Base-by-base conservation (phyloP, 2,329 filamentous ascomycete genomes). In the Massarina eburnea region DNA sequence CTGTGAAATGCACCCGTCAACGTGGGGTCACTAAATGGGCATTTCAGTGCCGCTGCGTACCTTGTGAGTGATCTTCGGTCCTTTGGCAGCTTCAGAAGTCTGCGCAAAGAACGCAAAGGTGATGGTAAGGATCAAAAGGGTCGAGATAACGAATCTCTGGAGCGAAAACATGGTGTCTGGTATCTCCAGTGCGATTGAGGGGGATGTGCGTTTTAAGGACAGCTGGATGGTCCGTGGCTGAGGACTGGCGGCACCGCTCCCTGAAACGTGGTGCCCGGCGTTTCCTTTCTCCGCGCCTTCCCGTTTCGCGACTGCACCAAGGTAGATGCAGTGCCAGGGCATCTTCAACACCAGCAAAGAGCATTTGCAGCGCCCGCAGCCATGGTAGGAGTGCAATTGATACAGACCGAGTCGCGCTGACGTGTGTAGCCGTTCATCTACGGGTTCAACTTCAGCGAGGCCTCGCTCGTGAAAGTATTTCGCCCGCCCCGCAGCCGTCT, bases 11-110 rank as follows among this genome's bases (percentile, higher is more conserved):
- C 35, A 6, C 22, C 48, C 26, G 53, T 34, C 30, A 34, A 8
- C 12, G 12, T 27, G 19, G 15, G 17, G 19, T 18, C 20, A 14
- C 22, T 29, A 20, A 9, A 20, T 37, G 32, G 21, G 34, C n/a
- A 7, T 35, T 24, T 34, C 19, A 30, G 24, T n/a, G n/a, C n/a
- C 20, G 27, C 33, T 36, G 33, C 59, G 48, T 69, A 81, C 90
- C 84, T 95, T 96, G 80, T 89, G 80, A 64, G 91, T 96, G 78
- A 96, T 92, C 84, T 94, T 95, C 54, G 90, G 92, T 37, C 94
- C 92, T 78, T 92, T 69, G 19, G 56, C 43, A 43, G 65, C 64
- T 54, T 67, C 62, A 14, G 62, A 46, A 33, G 53, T 40, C 61
- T 69, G 64, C 22, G 64, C 62, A 51, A 68, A 67, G 62, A 66